Evolutionary conservation across 371 early-diverging fungal genomes (phyloP).

Genomic region (Coemansia sp.): DNA sequence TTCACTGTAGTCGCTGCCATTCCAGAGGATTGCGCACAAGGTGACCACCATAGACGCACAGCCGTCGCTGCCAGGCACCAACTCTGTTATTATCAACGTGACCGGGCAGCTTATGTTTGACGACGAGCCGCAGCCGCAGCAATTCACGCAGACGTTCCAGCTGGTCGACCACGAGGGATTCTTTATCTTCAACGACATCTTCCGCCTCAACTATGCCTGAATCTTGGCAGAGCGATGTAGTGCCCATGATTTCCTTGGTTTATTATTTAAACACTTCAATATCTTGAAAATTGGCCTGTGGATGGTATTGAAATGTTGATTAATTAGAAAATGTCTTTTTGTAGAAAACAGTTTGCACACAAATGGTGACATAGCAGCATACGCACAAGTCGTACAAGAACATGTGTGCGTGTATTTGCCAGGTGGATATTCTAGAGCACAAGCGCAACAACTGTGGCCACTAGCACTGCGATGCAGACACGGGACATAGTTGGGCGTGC

Average conservation of each 20-base stretch:
- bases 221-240: not conserved
- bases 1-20: slow-evolving; percentile 68
- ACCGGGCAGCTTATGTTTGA: slow-evolving; percentile 85
- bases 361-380: not conserved
- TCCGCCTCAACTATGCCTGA: slow-evolving; percentile 66
- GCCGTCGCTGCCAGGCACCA: slow-evolving; percentile 60
- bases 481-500: slow-evolving; percentile 14
- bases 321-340: not conserved
- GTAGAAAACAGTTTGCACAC: too few relatives aligned
- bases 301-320: not conserved
- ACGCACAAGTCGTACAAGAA: not conserved
- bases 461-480: slow-evolving; percentile 4
- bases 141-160: slow-evolving; percentile 84
- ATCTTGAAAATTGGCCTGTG: not conserved
- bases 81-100: slow-evolving; percentile 72
- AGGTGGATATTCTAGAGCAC: not conserved
- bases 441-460: slow-evolving; percentile 7
- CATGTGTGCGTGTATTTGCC: not conserved
- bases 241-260: not conserved
- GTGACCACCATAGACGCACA: slow-evolving; percentile 78
- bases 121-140: slow-evolving; percentile 71
- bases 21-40: slow-evolving; percentile 70
- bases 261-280: not conserved
- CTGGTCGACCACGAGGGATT: slow-evolving; percentile 64
- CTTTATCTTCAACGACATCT: slow-evolving; percentile 79